Evolutionary conservation across 164 flowering plant species (phyloP).

Genomic region (Platanus orientalis): DNA sequence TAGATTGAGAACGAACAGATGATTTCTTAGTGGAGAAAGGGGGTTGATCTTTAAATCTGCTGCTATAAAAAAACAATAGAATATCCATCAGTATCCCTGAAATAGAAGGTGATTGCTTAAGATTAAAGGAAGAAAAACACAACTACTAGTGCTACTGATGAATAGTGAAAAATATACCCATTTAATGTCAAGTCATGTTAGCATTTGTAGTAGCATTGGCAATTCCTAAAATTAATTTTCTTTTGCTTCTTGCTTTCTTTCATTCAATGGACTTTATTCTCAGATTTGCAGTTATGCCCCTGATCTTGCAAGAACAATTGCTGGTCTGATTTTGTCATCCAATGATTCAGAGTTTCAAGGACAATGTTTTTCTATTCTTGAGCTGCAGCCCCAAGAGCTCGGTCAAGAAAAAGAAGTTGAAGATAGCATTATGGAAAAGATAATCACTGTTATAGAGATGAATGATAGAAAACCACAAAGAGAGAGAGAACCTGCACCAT

Average conservation of each 20-base stretch:
- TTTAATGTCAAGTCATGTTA: neutral
- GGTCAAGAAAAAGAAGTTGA: slow-evolving; percentile 35
- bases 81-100: neutral
- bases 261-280: neutral
- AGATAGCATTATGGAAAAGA: slow-evolving; percentile 55
- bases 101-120: neutral
- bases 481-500: slow-evolving; percentile 36
- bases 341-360: slow-evolving; percentile 56
- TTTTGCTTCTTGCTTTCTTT: neutral
- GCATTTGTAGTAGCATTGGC: neutral
- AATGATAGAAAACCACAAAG: slow-evolving; percentile 55
- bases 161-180: neutral
- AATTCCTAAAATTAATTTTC: neutral
- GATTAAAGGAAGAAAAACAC: neutral
- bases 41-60: neutral
- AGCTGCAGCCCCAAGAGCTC: slow-evolving; percentile 34
- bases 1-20: neutral
- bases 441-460: slow-evolving; percentile 48
- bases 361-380: slow-evolving; percentile 79
- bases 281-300: slow-evolving; percentile 79
- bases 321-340: slow-evolving; percentile 72
- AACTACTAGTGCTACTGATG: neutral
- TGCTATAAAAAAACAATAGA: neutral
- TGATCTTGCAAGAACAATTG: slow-evolving; percentile 77
- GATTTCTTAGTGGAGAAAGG: neutral